Base-by-base conservation (phyloP, 331 rosid species). In the Dryas integrifolia region DNA sequence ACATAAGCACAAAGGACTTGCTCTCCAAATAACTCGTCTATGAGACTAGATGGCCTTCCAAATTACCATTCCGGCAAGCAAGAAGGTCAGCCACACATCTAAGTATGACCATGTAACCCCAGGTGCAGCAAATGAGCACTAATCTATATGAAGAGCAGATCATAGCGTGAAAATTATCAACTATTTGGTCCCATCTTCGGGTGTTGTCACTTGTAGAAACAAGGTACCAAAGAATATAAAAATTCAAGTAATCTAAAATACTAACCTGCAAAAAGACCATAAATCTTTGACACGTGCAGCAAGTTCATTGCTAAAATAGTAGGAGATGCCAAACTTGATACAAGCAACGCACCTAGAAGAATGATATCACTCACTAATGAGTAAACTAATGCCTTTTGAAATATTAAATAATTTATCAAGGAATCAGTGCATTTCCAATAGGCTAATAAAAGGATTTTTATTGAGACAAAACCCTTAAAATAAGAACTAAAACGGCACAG, bases 261-360 rank as follows among this genome's bases (percentile, higher is more conserved):
- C 81, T 74, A 41, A 86, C 96, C 97, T 74, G 80, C 85, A 70
- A 86, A 60, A 79, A 94, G 96, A 63, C 89, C 77, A 72, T 81
- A 88, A 57, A 86, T 80, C 92, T 94, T 94, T 15, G 98, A 89
- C 75, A 91, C 49, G 61, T 84, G 88, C 73, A 94, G 81, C 82
- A 89, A 80, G 77, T 76, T 85, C 53, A 80, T 78, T 61, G 69
- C 81, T 13, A 88, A 72, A 60, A 89, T 81, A 75, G 88, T 10
- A 1, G 98, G 97, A 66, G 88, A 79, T 7, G 91, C 88, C 69
- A 86, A 72, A 61, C 83, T 66, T 43, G 98, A 91, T 50, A 88
- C 96, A 46, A 94, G 76, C 80, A 94, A 77, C 51, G 96, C 92
- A 50, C 96, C 98, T 94, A 75, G 49, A 71, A 67, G 50, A 60